A percentile compares a stretch with the other conserved stretches of the same genome.
phyloP scores from a whole-genome alignment of 768 basidiomycete species.

The Leccinum barrowsii region DNA sequence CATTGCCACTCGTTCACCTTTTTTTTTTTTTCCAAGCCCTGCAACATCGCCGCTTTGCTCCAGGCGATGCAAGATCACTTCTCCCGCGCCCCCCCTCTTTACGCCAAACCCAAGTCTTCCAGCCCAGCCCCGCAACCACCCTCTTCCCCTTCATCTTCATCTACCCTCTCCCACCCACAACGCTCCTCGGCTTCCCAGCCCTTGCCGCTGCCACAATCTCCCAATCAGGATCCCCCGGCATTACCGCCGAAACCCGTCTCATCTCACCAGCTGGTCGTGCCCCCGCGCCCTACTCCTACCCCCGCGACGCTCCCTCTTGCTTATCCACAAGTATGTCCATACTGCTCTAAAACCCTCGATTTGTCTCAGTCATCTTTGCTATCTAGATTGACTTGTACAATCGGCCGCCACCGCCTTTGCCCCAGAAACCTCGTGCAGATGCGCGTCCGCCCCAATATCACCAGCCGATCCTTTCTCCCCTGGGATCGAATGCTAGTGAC shows the following conservation, averaged over 20 bases:
- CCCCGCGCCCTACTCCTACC: slow-evolving; percentile 18
- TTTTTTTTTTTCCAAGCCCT: slow-evolving; percentile 48
- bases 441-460: slow-evolving; percentile 29
- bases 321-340: slow-evolving; percentile 21
- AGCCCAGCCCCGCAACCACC: slow-evolving; percentile 22
- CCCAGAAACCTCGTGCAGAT: slow-evolving; percentile 20
- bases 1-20: neutral
- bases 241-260: slow-evolving; percentile 37
- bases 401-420: slow-evolving; percentile 38
- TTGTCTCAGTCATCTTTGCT: neutral
- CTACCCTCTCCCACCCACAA: slow-evolving; percentile 17
- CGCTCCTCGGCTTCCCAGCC: slow-evolving; percentile 14
- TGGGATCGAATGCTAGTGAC: slow-evolving; percentile 15
- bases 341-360: neutral
- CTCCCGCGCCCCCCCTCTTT: slow-evolving; percentile 84
- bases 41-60: slow-evolving; percentile 68
- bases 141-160: slow-evolving; percentile 13
- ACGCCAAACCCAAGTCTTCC: slow-evolving; percentile 64
- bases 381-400: slow-evolving; percentile 24
- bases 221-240: slow-evolving; percentile 33
- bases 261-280: slow-evolving; percentile 5
- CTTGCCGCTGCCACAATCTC: slow-evolving; percentile 18
- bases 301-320: slow-evolving; percentile 4
- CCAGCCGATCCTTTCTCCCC: slow-evolving; percentile 15
- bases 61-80: slow-evolving; percentile 80